A percentile compares a stretch with the other conserved stretches of the same genome.
These are phyloP conservation scores for Lolium perenne DNA, from an alignment of 176 grass and related monocot genomes.

Conservation along the genomic window DNA sequence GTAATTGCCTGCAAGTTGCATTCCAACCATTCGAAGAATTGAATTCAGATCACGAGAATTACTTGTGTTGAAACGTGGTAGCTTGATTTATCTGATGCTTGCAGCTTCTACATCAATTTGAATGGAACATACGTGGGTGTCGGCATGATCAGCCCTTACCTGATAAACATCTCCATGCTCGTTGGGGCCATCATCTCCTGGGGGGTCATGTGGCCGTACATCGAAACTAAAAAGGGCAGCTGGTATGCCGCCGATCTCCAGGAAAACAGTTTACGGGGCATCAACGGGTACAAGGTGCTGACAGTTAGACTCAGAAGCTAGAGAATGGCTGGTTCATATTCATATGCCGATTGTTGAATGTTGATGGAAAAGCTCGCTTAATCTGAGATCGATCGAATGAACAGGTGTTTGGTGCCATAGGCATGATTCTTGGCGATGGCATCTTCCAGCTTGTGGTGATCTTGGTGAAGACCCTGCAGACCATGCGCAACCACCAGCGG, in stretches of 20 bases:
- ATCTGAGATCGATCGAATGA: neutral
- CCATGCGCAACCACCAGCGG: conserved; percentile 42
- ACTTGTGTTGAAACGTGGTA: neutral
- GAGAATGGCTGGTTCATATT: too few relatives aligned
- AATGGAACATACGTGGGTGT: conserved; percentile 64
- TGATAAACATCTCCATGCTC: conserved; percentile 79
- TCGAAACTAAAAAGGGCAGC: conserved; percentile 52
- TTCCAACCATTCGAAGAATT: neutral
- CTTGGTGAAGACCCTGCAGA: conserved; percentile 53
- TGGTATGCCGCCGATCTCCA: conserved; percentile 69
- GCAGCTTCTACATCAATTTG: conserved; percentile 77
- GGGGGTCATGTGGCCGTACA: conserved; percentile 76
- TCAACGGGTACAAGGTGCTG: conserved; percentile 70
- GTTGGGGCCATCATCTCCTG: conserved; percentile 71
- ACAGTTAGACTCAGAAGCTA: neutral
- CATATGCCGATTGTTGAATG: neutral
- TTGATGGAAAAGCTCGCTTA: neutral
- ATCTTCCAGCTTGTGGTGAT: conserved; percentile 71
- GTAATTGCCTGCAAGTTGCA: conserved; percentile 28
- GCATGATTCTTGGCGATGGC: conserved; percentile 72
- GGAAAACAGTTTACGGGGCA: conserved; percentile 56
- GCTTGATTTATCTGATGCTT: conserved; percentile 1
- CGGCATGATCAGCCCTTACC: conserved; percentile 82
- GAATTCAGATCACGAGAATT: neutral
- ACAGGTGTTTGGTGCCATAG: conserved; percentile 64